These are phyloP conservation scores for Cladophialophora chaetospira DNA, from an alignment of 2,329 filamentous ascomycete species.

Conservation along the genomic window DNA sequence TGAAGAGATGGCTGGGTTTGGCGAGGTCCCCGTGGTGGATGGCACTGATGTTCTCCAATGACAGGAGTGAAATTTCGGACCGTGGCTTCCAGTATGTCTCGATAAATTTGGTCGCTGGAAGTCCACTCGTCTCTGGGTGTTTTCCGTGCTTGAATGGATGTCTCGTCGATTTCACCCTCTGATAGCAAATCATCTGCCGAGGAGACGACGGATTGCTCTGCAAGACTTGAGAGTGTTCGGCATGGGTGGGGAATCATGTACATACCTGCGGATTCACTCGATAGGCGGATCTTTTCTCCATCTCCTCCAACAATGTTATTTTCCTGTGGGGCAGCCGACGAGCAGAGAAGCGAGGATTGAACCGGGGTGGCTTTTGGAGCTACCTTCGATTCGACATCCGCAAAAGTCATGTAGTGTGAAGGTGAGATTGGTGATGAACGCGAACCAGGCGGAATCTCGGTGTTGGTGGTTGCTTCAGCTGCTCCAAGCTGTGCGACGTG, in stretches of 20 bases:
- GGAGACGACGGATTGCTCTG: background rate
- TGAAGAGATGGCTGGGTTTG: background rate
- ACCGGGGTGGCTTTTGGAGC: background rate
- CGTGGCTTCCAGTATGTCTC: background rate
- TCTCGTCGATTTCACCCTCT: background rate
- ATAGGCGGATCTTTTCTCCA: background rate
- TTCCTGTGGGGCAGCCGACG: background rate
- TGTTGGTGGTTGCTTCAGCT: background rate
- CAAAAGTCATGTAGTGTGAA: background rate
- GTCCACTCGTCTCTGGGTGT: background rate
- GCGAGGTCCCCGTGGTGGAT: background rate
- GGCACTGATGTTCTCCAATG: background rate
- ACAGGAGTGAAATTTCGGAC: background rate
- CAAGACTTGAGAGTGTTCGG: slow-evolving; percentile 10
- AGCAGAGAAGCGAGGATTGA: background rate
- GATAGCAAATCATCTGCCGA: background rate
- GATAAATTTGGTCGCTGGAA: background rate
- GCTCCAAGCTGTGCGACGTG: background rate
- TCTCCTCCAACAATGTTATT: background rate
- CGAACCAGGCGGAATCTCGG: background rate
- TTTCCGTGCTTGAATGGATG: background rate
- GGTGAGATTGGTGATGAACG: background rate
- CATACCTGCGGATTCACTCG: background rate
- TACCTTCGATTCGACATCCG: background rate
- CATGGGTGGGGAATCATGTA: background rate